Evolutionary conservation across 495 filamentous ascomycete genomes (phyloP).

Genomic region (Trichoderma gamsii): DNA sequence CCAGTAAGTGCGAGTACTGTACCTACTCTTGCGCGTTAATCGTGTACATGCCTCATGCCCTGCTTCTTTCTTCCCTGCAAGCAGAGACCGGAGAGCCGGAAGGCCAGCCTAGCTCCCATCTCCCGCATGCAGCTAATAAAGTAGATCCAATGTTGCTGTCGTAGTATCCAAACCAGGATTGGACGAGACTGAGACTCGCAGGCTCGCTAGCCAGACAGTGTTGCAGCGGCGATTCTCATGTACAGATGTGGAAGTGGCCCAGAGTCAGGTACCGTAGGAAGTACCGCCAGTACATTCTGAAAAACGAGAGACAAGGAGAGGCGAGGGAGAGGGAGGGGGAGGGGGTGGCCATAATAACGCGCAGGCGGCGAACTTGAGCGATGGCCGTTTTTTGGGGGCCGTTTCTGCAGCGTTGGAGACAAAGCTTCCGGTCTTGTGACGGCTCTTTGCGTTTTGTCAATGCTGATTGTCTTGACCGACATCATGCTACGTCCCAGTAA

Average conservation of each 20-base stretch:
- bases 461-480: not conserved
- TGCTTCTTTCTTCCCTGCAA: not conserved
- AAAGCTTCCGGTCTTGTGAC: not conserved
- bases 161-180: not conserved
- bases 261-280: not conserved
- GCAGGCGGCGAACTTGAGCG: not conserved
- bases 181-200: not conserved
- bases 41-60: not conserved
- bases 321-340: not conserved
- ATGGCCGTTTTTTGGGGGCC: slow-evolving; percentile 1
- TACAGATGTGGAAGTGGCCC: not conserved
- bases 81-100: slow-evolving; percentile 12
- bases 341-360: not conserved
- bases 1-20: not conserved
- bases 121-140: slow-evolving; percentile 5
- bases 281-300: not conserved
- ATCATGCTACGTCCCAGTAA: not conserved
- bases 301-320: too few species aligned
- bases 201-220: not conserved
- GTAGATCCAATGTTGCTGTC: not conserved
- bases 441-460: not conserved
- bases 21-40: not conserved
- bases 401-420: not conserved
- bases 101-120: slow-evolving; percentile 9
- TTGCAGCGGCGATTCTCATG: not conserved